Conservation (phyloP, 2,329 filamentous ascomycete genomes). For the Sarocladium oryzae region DNA sequence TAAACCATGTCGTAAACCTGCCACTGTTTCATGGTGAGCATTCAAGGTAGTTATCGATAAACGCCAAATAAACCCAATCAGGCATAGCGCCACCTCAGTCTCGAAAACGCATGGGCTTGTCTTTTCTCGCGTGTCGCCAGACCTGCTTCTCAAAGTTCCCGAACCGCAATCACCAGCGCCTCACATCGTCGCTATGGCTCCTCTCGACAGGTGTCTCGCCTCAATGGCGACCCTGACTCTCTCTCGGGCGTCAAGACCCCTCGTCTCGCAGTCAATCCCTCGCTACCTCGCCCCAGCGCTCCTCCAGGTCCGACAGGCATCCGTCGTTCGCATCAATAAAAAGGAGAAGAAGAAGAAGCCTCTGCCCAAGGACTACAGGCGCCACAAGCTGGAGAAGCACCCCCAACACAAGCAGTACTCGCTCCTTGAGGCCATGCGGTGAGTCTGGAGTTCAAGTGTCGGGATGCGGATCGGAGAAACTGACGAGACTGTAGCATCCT, state of each 20-base stretch:
- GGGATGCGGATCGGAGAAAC: too few relatives aligned
- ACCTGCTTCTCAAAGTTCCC: neutral
- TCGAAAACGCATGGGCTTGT: constrained; percentile 5
- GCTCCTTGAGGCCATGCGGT: constrained; percentile 91
- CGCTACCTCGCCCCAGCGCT: constrained; percentile 42
- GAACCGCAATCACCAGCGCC: neutral
- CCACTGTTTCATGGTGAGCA: too few relatives aligned
- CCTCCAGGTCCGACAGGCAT: constrained; percentile 34
- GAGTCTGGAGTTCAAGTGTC: constrained; percentile 23
- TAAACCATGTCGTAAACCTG: too few relatives aligned
- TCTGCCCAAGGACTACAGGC: constrained; percentile 57
- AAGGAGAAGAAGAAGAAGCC: constrained; percentile 48
- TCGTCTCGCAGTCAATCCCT: constrained; percentile 34
- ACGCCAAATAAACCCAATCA: neutral
- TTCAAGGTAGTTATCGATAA: constrained; percentile 9
- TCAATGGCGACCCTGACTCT: constrained; percentile 46
- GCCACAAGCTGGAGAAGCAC: constrained; percentile 57
- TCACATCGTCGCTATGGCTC: constrained; percentile 15
- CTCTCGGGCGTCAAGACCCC: constrained; percentile 33
- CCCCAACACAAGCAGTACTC: constrained; percentile 61
- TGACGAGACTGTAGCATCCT: constrained; percentile 65
- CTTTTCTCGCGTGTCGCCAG: constrained; percentile 4
- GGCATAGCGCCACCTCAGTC: neutral
- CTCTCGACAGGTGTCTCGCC: constrained; percentile 47
- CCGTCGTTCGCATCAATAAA: constrained; percentile 41